A percentile compares a stretch with the other conserved stretches of the same genome.
phyloP scores from a whole-genome alignment of 148 eudicot genomes.

The Rhododendron vialii region DNA sequence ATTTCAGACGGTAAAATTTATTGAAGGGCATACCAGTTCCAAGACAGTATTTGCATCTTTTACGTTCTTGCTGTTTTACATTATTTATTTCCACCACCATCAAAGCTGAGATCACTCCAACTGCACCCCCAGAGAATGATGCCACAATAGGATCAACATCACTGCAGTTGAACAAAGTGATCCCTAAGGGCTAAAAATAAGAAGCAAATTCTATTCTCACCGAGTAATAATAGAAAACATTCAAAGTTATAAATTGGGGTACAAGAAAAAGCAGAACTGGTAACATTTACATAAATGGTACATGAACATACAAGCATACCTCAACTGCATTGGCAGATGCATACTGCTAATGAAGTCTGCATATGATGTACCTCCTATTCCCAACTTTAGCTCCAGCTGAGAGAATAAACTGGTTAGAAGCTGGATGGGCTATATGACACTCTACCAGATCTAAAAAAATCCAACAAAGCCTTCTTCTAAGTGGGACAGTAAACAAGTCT shows the following conservation, averaged over 20 bases:
- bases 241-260: background rate
- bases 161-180: constrained; percentile 32
- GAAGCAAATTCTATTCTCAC: background rate
- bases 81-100: constrained; percentile 98
- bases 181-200: background rate
- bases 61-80: constrained; percentile 91
- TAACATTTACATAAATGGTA: background rate
- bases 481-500: background rate
- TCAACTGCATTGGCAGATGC: constrained; percentile 93
- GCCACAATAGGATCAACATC: constrained; percentile 97
- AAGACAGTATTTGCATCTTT: constrained; percentile 96
- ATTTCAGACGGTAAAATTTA: background rate
- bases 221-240: background rate
- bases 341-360: constrained; percentile 70
- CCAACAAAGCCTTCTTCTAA: constrained; percentile 2
- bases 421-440: background rate
- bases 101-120: constrained; percentile 93
- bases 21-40: constrained; percentile 62
- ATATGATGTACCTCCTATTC: constrained; percentile 86
- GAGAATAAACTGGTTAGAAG: constrained; percentile 1
- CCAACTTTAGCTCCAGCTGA: constrained; percentile 88
- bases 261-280: background rate
- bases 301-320: constrained; percentile 29
- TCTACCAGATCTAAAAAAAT: background rate
- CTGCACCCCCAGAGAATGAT: constrained; percentile 98